Conservation (phyloP, 2,329 filamentous ascomycete species). For the Sclerotiophoma versabilis region DNA sequence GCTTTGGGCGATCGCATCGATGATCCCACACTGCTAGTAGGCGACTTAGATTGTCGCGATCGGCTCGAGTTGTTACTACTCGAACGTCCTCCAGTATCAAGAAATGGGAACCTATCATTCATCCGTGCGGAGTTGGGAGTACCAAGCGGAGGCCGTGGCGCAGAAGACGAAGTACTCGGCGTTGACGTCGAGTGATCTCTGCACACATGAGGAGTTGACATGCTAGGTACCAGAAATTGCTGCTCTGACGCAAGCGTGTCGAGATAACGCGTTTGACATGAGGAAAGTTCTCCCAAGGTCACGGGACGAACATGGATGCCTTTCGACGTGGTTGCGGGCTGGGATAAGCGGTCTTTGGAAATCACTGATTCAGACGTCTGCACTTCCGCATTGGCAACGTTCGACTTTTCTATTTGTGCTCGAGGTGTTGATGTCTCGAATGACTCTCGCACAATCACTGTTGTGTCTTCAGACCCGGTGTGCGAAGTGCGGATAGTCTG, state of each 20-base stretch:
- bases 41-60: constrained; percentile 24
- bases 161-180: constrained; percentile 13
- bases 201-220: not conserved
- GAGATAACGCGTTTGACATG: too few relatives aligned
- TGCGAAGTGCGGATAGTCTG: constrained; percentile 21
- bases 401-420: not conserved
- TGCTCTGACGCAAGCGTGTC: not conserved
- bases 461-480: constrained; percentile 38
- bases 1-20: constrained; percentile 17
- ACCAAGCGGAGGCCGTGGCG: constrained; percentile 16
- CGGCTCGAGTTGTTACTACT: constrained; percentile 36
- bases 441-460: constrained; percentile 22
- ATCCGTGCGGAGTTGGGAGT: constrained; percentile 47
- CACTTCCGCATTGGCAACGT: not conserved
- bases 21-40: constrained; percentile 26
- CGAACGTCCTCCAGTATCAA: constrained; percentile 45
- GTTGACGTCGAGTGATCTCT: constrained; percentile 5
- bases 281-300: too few relatives aligned
- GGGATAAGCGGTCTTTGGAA: not conserved
- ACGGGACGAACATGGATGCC: too few relatives aligned
- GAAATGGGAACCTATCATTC: constrained; percentile 55
- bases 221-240: not conserved
- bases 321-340: too few relatives aligned
- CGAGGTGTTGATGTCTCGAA: constrained; percentile 16
- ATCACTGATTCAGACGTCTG: not conserved